A percentile compares a stretch with the other conserved stretches of the same genome.
Conservation (phyloP, 306 rosid genomes). For the Acmispon strigosus region DNA sequence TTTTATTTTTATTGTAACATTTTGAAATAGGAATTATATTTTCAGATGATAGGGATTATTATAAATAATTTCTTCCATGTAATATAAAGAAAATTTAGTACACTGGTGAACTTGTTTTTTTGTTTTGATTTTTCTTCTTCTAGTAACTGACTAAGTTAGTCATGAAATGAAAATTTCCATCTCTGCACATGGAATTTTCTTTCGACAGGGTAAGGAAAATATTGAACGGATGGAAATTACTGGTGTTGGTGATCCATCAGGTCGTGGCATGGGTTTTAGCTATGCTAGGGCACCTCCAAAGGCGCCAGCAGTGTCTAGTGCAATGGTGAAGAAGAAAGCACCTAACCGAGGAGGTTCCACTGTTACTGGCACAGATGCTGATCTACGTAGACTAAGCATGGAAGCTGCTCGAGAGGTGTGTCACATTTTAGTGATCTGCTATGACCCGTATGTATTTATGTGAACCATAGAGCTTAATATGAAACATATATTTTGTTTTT, state of each 20-base stretch:
- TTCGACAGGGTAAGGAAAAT: constrained; percentile 77
- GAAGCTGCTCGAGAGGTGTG: constrained; percentile 97
- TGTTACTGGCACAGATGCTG: constrained; percentile 98
- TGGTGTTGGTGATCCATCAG: constrained; percentile 98
- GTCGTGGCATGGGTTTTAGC: constrained; percentile 94
- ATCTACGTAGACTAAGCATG: constrained; percentile 98
- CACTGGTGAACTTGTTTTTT: neutral
- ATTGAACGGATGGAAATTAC: constrained; percentile 90
- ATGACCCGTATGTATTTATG: constrained; percentile 8
- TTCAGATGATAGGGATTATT: neutral
- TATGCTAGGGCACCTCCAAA: constrained; percentile 82
- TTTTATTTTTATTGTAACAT: neutral
- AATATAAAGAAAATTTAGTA: neutral
- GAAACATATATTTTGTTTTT: neutral
- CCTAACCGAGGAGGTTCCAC: constrained; percentile 75
- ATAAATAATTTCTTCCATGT: neutral
- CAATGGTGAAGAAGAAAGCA: constrained; percentile 71
- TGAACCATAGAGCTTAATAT: neutral
- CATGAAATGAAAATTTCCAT: neutral
- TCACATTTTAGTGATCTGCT: neutral
- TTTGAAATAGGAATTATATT: neutral
- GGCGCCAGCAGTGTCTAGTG: constrained; percentile 76
- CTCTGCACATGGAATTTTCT: neutral
- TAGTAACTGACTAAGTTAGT: constrained; percentile 12
- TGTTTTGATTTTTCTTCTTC: neutral